Conservation (phyloP, 768 basidiomycete genomes). For the Amanita pseudoporphyria region DNA sequence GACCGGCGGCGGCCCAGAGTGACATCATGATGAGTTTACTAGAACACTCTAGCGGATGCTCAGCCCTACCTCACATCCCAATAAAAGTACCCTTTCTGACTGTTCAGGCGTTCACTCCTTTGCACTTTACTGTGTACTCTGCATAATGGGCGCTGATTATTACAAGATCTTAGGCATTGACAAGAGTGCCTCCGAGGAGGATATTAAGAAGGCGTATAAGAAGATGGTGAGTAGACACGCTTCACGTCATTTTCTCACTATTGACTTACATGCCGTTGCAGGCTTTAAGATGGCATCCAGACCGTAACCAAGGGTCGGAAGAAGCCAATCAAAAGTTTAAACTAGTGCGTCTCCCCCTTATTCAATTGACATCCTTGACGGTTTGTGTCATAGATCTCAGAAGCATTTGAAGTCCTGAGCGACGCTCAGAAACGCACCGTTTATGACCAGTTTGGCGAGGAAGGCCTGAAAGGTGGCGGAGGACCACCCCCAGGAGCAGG, state of each 20-base stretch:
- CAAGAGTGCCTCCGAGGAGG: constrained; percentile 69
- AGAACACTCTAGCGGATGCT: constrained; percentile 20
- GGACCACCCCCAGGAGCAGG: constrained; percentile 45
- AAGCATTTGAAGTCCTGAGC: constrained; percentile 92
- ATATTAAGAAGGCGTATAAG: constrained; percentile 93
- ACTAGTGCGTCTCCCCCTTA: constrained; percentile 41
- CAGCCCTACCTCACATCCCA: not conserved
- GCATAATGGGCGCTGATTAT: constrained; percentile 74
- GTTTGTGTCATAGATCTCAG: constrained; percentile 54
- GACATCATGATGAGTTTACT: constrained; percentile 20
- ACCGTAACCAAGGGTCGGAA: constrained; percentile 80
- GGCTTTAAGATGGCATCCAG: constrained; percentile 95
- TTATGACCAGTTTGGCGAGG: constrained; percentile 94
- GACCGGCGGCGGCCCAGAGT: not conserved
- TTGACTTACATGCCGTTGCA: constrained; percentile 8
- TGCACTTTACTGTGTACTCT: not conserved
- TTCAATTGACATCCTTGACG: not conserved
- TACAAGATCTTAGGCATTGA: constrained; percentile 75
- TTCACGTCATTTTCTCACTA: not conserved
- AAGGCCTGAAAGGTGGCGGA: constrained; percentile 77
- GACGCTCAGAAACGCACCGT: constrained; percentile 78
- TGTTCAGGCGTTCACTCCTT: constrained; percentile 3
- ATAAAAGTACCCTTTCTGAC: constrained; percentile 11
- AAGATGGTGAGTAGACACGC: constrained; percentile 61
- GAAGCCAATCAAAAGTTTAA: constrained; percentile 88